Evolutionary conservation across 2,329 filamentous ascomycete genomes (phyloP).

Genomic region (Fusarium chuoi): DNA sequence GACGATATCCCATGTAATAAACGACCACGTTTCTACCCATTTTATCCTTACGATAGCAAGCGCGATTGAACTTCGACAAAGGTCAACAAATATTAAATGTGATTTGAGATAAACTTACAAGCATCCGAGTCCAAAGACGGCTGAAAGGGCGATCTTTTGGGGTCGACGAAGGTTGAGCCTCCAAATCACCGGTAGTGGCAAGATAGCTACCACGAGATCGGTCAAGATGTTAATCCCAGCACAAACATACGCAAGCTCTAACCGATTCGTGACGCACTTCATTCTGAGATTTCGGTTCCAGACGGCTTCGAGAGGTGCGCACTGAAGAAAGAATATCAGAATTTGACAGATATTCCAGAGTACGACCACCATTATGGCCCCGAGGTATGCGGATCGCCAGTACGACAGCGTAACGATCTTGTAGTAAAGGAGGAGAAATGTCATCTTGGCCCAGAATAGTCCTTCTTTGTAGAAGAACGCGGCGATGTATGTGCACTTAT

Average conservation of each 20-base stretch:
- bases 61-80: background rate
- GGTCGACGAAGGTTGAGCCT: constrained; percentile 6
- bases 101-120: constrained; percentile 9
- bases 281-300: constrained; percentile 15
- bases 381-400: constrained; percentile 7
- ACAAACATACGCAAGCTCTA: background rate
- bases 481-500: constrained; percentile 22
- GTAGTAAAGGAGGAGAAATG: constrained; percentile 33
- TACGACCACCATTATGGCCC: background rate
- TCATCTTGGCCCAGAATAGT: constrained; percentile 18
- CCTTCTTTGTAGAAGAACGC: constrained; percentile 12
- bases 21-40: background rate
- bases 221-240: constrained; percentile 22
- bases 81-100: fast-evolving
- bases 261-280: background rate
- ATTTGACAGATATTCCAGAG: constrained; percentile 10
- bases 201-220: constrained; percentile 21
- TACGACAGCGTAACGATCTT: constrained; percentile 17
- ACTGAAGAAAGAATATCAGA: constrained; percentile 11
- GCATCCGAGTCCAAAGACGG: constrained; percentile 15
- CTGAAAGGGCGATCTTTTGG: constrained; percentile 23
- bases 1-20: constrained; percentile 24
- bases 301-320: constrained; percentile 6
- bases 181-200: constrained; percentile 30
- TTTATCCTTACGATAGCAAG: constrained; percentile 22